Evolutionary conservation across 345 rosid species (phyloP), one percentile per base, ranked within the genome.

Genomic region (Salix koriyanagi): DNA sequence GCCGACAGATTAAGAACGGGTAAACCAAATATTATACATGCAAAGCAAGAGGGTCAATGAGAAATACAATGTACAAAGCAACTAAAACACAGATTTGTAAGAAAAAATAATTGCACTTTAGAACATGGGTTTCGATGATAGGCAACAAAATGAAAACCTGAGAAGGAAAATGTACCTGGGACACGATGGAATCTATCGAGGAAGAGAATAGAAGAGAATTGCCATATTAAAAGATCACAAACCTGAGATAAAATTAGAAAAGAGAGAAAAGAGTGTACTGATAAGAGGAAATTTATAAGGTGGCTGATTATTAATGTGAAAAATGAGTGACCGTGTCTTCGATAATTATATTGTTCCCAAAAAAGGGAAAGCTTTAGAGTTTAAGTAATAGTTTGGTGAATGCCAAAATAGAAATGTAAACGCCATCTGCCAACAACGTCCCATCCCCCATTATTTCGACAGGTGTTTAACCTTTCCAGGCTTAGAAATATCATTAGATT

Each of bases 281-380:
- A 23, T 4, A 36, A 12, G 32, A 66, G 34, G n/a, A 68, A 37
- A 52, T 7, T 34, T 11, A 30, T 11, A 72, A 46, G 4, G 41
- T 60, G 37, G 39, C 46, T 65, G 78, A 54, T 37, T 19, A 11
- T 72, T 69, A 64, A 56, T 44, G 61, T 5, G 54, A 65, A 76
- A 79, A 73, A 70, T 12, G 72, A 73, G 30, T 52, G 81, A 76
- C 84, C 84, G 83, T 46, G 83, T 79, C 56, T 72, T 44, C 66
- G 74, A 37, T 72, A 23, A n/a, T 75, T 75, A 32, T 58, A 76
- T 69, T 72, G 70, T 76, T 71, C 60, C 79, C 74, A 69, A 78
- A 76, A 13, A 58, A 78, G 14, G 74, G 67, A 14, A 32, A 41
- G 72, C 67, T 61, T 71, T 61, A 21, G 67, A 41, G 10, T 65